Percentiles rank a stretch among this genome's conserved stretches.
Conservation (phyloP, 2,329 filamentous ascomycete species). For the Monilinia polystroma region DNA sequence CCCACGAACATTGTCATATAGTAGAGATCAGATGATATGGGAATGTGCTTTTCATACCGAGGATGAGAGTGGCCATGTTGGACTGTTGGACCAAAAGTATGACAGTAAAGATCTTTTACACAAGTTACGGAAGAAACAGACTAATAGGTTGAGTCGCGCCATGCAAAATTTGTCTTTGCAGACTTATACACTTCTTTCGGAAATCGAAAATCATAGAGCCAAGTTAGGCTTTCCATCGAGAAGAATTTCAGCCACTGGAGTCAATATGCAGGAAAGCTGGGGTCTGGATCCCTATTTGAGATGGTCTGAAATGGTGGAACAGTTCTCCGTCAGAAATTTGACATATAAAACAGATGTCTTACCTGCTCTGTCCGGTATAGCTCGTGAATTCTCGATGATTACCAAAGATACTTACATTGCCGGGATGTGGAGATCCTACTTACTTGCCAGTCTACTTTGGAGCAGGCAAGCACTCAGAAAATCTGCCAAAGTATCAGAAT, state of each 20-base stretch:
- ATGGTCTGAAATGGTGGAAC: conserved; percentile 23
- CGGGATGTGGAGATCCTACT: conserved; percentile 24
- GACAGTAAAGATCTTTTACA: conserved; percentile 26
- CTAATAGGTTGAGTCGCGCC: conserved; percentile 1
- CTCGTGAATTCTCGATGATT: conserved; percentile 22
- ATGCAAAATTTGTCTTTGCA: conserved; percentile 12
- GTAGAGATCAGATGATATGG: conserved; percentile 23
- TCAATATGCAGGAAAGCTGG: conserved; percentile 17
- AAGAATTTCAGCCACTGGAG: not conserved
- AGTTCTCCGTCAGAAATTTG: conserved; percentile 22
- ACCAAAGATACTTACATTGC: conserved; percentile 25
- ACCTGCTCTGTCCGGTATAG: conserved; percentile 23
- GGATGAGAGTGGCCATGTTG: conserved; percentile 23
- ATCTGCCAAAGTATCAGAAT: conserved; percentile 1
- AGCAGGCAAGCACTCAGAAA: conserved; percentile 10
- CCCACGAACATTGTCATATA: conserved; percentile 20
- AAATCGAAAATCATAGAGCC: conserved; percentile 7
- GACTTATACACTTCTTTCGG: not conserved
- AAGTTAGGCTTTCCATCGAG: conserved; percentile 16
- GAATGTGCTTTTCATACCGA: conserved; percentile 20
- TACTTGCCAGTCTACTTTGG: conserved; percentile 23
- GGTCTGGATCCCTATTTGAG: conserved; percentile 24
- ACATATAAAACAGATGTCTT: conserved; percentile 22
- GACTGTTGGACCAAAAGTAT: conserved; percentile 23
- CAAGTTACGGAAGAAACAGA: conserved; percentile 21